Conservation (phyloP, 2,329 filamentous ascomycete genomes). For the Neonectria faginata region DNA sequence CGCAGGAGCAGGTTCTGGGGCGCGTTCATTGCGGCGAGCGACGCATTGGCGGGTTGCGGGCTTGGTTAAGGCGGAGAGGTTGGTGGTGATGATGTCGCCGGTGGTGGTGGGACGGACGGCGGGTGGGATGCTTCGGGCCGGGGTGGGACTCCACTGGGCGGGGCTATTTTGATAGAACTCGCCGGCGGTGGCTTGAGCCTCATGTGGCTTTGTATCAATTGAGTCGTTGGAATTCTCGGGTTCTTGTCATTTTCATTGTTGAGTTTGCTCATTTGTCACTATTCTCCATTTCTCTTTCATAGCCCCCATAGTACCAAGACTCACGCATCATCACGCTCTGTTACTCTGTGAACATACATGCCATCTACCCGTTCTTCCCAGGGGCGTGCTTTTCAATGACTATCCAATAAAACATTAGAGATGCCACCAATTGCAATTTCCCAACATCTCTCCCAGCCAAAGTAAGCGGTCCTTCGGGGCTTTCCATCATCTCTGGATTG, state of each 20-base stretch:
- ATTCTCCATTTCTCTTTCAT: neutral
- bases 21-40: constrained; percentile 44
- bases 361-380: too few relatives aligned
- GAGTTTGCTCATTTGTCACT: neutral
- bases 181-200: neutral
- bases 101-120: neutral
- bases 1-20: constrained; percentile 44
- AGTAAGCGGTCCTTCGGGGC: neutral
- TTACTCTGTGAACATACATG: too few relatives aligned
- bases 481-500: neutral
- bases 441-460: neutral
- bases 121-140: constrained; percentile 4
- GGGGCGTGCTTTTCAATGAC: too few relatives aligned
- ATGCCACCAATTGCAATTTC: neutral
- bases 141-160: neutral
- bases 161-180: neutral
- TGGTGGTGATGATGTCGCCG: neutral
- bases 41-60: neutral
- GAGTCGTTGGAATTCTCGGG: neutral
- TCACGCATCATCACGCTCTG: too few relatives aligned
- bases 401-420: too few relatives aligned
- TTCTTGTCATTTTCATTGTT: neutral
- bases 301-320: too few relatives aligned
- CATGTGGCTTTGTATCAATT: neutral
- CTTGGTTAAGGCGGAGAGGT: neutral